These are phyloP conservation scores for Xylariaceae sp. DNA, from an alignment of 2,329 filamentous ascomycete species.

Conservation along the genomic window DNA sequence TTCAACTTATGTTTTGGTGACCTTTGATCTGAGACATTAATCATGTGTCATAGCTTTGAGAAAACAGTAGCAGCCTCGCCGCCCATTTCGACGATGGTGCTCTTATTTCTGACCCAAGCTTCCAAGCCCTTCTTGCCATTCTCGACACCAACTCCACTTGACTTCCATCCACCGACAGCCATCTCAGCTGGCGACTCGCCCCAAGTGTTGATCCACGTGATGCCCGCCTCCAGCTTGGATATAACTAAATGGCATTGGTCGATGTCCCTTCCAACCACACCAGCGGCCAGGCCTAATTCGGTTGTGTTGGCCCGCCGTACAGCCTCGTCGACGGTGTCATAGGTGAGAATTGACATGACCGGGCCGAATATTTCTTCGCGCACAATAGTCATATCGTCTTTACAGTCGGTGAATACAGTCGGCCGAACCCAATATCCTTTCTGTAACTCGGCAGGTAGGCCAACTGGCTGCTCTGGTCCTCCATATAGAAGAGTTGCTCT, in stretches of 20 bases:
- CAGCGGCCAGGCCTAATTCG: constrained; percentile 74
- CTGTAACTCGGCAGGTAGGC: constrained; percentile 47
- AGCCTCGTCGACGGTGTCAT: constrained; percentile 67
- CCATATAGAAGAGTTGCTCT: constrained; percentile 72
- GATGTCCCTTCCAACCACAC: constrained; percentile 76
- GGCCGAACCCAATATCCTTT: constrained; percentile 82
- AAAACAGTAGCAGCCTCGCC: constrained; percentile 71
- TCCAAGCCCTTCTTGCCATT: constrained; percentile 78
- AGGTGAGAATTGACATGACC: constrained; percentile 77
- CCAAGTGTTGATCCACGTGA: constrained; percentile 93
- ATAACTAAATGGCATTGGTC: constrained; percentile 71
- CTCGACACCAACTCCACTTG: constrained; percentile 83
- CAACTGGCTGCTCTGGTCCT: constrained; percentile 57
- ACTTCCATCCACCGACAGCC: constrained; percentile 90
- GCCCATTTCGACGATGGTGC: constrained; percentile 80
- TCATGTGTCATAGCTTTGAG: constrained; percentile 58
- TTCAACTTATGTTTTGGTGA: background rate
- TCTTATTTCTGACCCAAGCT: constrained; percentile 84
- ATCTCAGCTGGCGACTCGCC: constrained; percentile 90
- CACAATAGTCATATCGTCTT: constrained; percentile 75
- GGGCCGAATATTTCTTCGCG: constrained; percentile 87
- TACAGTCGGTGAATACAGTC: constrained; percentile 84
- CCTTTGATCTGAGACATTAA: background rate
- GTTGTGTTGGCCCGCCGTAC: constrained; percentile 74
- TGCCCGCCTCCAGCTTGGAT: constrained; percentile 72